Base-by-base conservation (phyloP, 768 basidiomycete species). In the Roridomyces roridus region DNA sequence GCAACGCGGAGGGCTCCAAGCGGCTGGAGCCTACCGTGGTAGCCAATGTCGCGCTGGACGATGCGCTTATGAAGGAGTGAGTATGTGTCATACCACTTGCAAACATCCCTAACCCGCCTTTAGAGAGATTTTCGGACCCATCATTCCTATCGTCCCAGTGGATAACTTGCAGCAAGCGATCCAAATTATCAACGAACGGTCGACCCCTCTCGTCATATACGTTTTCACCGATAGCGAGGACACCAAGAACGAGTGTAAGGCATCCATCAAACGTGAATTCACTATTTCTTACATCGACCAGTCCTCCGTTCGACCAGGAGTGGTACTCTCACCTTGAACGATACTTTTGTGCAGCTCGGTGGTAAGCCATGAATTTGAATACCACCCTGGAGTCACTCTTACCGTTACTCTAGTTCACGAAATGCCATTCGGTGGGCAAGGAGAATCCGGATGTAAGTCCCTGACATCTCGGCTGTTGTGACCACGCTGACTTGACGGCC, bases 211-310 rank as follows among this genome's bases (percentile, higher is more conserved):
- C 7, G 53, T 55, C 28, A 55, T 55, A 21, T 47, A 55, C 11
- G 53, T 55, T 15, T 55, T 55, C 23, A 55, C 53, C 6, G 46
- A 55, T 29, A 55, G 40, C 37, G 53, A 46, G n/a, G 39, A 47
- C 4, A 55, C 53, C 11, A 55, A 55, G 53, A 40, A 55, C 20
- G 21, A 55, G 25, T 55, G 53, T 42, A 8, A 5, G 53, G 34
- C 34, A 10, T 20, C 18, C 15, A 17, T 37, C 4, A 15, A 40
- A n/a, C 3, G n/a, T 40, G 35, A 15, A n/a, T 17, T 14, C 9
- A 20, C 25, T 7, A n/a, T 18, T 31, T 42, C 24, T 47, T 9
- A 40, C 7, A 4, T 39, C 12, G 14, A 39, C 15, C 21, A 55
- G 53, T 55, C 46, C 40, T 55, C 21, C 17, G 34, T 5, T 47